Base-by-base conservation (phyloP, 805 yeast genomes). In the Citeromyces nyonsensis region DNA sequence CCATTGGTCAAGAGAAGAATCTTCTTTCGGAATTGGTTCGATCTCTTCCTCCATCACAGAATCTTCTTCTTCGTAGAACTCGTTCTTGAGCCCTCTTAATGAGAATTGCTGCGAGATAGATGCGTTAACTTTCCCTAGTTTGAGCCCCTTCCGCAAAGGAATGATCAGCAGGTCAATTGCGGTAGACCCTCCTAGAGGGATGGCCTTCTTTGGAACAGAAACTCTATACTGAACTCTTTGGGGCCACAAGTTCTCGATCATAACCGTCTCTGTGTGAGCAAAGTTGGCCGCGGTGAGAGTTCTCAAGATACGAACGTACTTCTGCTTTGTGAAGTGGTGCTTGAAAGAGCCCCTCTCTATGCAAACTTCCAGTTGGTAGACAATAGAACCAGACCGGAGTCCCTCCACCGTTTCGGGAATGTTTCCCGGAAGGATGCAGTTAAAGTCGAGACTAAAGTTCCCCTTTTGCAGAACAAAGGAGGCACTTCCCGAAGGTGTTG, bases 401-500 rank as follows among this genome's bases (percentile, higher is more conserved):
- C 73, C 71, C 44, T 68, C 74, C 1, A 68, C 57, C 0, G 73
- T 60, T 39, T 66, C 75, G 8, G 66, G 57, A 0, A 61, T 40
- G 34, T 59, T 57, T 1, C 69, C 56, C 0, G 75, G 74, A 18
- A 69, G 44, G 9, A 45, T 47, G 6, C 59, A 48, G 24, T 39
- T 44, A 39, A 69, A 69, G 0, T 74, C 74, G 32, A 69, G 45
- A 28, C 61, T 57, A 40, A 68, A 68, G 43, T 69, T 69, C 1
- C 74, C 75, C 35, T 59, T 51, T 2, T 71, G 72, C 20, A 69
- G 47, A 10, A 56, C 46, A 40, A 54, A 69, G 13, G 29, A 11
- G 38, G 52, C 53, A 31, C 41, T 39, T 6, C 43, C 38, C 4
- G 51, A 34, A 3, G 45, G 41, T 20, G 40, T 40, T 7, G 15